A percentile compares a stretch with the other conserved stretches of the same genome.
Evolutionary conservation across 345 rosid genomes (phyloP).

Genomic region (Cardiospermum halicacabum): DNA sequence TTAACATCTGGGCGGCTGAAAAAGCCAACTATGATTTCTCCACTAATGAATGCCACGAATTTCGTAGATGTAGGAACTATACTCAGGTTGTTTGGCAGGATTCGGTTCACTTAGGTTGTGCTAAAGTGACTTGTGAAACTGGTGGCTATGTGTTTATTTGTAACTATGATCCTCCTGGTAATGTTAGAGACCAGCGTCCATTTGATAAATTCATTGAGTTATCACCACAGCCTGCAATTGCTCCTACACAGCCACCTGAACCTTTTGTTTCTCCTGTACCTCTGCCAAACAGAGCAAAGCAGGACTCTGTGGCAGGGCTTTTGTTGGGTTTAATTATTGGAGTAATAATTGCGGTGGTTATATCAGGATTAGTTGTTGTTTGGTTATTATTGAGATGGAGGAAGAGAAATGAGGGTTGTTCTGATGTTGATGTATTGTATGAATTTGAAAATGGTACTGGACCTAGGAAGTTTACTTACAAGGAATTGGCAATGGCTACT

Average conservation of each 20-base stretch:
- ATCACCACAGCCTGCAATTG: too few relatives aligned
- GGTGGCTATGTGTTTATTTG: neutral
- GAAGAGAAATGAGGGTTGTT: conserved; percentile 4
- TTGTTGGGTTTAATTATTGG: too few relatives aligned
- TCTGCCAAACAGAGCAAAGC: too few relatives aligned
- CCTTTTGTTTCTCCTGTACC: too few relatives aligned
- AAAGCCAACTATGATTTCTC: neutral
- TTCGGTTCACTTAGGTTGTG: neutral
- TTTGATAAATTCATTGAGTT: too few relatives aligned
- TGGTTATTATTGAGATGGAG: neutral
- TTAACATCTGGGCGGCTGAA: neutral
- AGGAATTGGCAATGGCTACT: conserved; percentile 9
- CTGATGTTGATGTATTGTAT: neutral
- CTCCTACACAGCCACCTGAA: too few relatives aligned
- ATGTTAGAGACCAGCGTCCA: neutral
- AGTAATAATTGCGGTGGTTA: too few relatives aligned
- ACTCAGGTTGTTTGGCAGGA: neutral
- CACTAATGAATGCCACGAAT: neutral
- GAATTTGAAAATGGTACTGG: conserved; percentile 1
- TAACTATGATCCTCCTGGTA: neutral
- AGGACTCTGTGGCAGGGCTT: too few relatives aligned
- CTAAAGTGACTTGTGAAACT: neutral
- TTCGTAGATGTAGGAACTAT: neutral
- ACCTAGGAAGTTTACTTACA: conserved; percentile 20
- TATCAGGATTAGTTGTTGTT: too few relatives aligned